Conservation (phyloP, 78 protist species). For the Pigoraptor vietnamica region DNA sequence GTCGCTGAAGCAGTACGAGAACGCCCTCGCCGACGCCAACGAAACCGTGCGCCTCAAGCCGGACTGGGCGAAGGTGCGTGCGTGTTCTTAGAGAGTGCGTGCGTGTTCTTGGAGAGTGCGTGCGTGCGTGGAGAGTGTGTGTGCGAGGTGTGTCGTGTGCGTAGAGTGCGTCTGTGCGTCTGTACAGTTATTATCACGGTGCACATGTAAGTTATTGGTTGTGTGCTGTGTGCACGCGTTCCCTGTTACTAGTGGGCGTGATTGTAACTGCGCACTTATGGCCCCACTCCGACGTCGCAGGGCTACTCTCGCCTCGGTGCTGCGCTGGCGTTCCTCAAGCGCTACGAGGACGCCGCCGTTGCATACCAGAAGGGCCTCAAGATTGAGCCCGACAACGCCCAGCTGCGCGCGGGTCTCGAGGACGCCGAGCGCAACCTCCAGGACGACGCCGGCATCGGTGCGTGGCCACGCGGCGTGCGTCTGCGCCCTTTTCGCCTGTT, state of each 20-base stretch:
- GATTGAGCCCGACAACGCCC: not conserved
- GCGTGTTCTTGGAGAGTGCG: no score
- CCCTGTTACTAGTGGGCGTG: no score
- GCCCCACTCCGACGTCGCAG: no score
- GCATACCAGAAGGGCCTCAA: not conserved
- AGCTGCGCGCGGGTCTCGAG: not conserved
- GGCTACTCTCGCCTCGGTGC: constrained; percentile 8
- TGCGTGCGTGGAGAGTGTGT: no score
- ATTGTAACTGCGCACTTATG: no score
- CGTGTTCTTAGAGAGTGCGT: no score
- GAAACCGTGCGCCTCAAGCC: not conserved
- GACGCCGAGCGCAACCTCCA: not conserved
- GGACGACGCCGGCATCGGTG: not conserved
- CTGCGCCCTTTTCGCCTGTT: no score
- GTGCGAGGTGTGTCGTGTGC: no score
- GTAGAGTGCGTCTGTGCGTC: no score
- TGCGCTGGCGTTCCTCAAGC: not conserved
- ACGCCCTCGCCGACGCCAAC: constrained; percentile 3
- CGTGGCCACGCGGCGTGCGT: not conserved
- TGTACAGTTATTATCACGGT: no score
- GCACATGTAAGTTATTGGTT: no score
- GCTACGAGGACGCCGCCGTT: not conserved
- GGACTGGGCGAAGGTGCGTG: constrained; percentile 14
- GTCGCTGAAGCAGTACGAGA: not conserved
- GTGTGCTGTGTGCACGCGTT: no score